Evolutionary conservation across 768 basidiomycete genomes (phyloP).

Genomic region (Hysterangium stoloniferum): DNA sequence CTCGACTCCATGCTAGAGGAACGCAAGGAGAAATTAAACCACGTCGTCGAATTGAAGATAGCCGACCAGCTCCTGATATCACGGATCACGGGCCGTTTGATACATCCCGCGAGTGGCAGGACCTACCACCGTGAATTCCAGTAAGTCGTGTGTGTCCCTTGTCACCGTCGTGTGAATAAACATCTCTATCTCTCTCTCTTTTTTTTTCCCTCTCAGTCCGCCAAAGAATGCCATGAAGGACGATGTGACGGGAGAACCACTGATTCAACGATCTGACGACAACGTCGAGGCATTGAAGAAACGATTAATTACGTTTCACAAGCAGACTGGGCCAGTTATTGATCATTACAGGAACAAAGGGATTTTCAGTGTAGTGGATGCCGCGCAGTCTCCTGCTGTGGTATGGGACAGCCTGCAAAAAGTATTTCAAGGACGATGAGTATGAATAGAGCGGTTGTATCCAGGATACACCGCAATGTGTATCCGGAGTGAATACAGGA

Average conservation of each 20-base stretch:
- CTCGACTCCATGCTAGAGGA: constrained; percentile 82
- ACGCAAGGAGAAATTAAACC: constrained; percentile 84
- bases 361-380: constrained; percentile 87
- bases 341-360: constrained; percentile 92
- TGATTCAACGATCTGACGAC: constrained; percentile 96
- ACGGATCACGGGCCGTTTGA: constrained; percentile 92
- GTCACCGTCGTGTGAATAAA: neutral
- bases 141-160: constrained; percentile 43
- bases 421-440: constrained; percentile 44
- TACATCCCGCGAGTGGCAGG: constrained; percentile 84
- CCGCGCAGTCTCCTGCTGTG: constrained; percentile 83
- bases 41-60: constrained; percentile 87
- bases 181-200: neutral
- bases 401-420: constrained; percentile 82
- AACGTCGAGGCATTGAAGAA: constrained; percentile 93
- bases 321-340: constrained; percentile 91
- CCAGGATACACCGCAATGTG: no score
- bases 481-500: no score
- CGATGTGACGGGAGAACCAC: constrained; percentile 90
- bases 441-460: neutral
- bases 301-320: constrained; percentile 82
- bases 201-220: constrained; percentile 47
- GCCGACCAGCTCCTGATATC: constrained; percentile 94
- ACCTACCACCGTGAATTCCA: constrained; percentile 94
- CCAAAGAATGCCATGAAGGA: constrained; percentile 95